Evolutionary conservation across 352 stramenopile genomes (phyloP), one percentile per base, ranked within the genome.

Genomic region (Phytophthora kernoviae): DNA sequence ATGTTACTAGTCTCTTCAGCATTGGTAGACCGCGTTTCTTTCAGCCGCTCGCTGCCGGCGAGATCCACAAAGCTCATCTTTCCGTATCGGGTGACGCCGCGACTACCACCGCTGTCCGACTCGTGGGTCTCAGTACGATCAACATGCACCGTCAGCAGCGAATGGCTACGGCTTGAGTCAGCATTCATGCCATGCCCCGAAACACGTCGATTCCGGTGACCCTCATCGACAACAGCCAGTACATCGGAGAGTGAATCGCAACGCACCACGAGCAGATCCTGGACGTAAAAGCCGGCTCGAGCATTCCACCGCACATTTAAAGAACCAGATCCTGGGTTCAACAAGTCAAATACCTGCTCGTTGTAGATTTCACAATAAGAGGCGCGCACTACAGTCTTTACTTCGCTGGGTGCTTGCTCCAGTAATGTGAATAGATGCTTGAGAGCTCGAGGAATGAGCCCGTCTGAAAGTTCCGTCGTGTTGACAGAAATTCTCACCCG

Each of bases 361-460:
- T 94, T 94, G 73, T 94, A 94, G 59, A 94, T 90, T 54, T 94
- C 82, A 46, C 80, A 92, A 55, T 88, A 92, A 12, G 82, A 91
- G 5, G 82, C 82, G 21, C 81, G 80, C 27, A 92, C 68, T 15
- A 89, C 61, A 44, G 86, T 91, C 48, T 79, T 83, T 20, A 83
- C 72, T 18, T 78, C 71, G 18, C 65, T 72, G 0, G 77, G 67
- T 0, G 79, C 69, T 37, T 58, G 57, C 32, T 83, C 71, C 36
- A 91, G 77, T 18, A 79, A 54, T 1, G 43, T 21, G 47, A 82
- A 93, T 17, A 93, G 61, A 42, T 91, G 87, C 24, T 84, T 79
- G n/a, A 91, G 67, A n/a, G 84, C 69, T 27, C 84, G 72, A 18
- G 83, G 83, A 54, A 90, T 91, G 36, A 94, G 75, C 0, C 82